Evolutionary conservation across 177 flowering plant species (phyloP).

Genomic region (Vitis hybrid): DNA sequence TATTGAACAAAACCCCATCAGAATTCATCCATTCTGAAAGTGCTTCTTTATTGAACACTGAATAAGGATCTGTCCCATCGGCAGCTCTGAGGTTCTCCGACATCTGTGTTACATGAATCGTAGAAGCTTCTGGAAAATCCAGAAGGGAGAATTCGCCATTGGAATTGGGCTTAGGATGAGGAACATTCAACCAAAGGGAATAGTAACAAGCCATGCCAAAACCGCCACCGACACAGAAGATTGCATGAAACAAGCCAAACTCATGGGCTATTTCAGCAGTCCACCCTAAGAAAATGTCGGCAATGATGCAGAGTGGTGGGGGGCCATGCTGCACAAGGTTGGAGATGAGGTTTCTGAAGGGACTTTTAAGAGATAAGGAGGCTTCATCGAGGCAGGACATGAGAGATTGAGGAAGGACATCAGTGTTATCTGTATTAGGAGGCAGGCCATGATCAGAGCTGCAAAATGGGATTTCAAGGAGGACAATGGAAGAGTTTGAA

Average conservation of each 20-base stretch:
- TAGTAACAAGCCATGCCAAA: conserved; percentile 1
- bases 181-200: conserved; percentile 2
- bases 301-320: conserved; percentile 6
- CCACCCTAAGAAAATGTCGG: conserved; percentile 13
- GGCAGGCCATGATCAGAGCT: conserved; percentile 26
- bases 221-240: conserved; percentile 1
- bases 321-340: background rate
- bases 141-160: conserved; percentile 6
- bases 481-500: background rate
- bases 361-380: conserved; percentile 13
- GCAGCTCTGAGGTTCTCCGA: background rate
- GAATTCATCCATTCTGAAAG: conserved; percentile 7
- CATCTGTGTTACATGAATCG: conserved; percentile 11
- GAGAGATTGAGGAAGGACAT: background rate
- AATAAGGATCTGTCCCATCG: conserved; percentile 10
- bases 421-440: conserved; percentile 15
- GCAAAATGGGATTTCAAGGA: conserved; percentile 10
- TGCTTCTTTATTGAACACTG: background rate
- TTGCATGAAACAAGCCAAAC: conserved; percentile 6
- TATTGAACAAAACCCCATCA: conserved; percentile 24
- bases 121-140: conserved; percentile 12
- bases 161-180: background rate
- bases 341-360: conserved; percentile 14
- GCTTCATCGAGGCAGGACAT: conserved; percentile 11
- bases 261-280: conserved; percentile 3